Evolutionary conservation across 805 yeast genomes (phyloP), one percentile per base, ranked within the genome.

Genomic region (Pichia rugopelliculosa): DNA sequence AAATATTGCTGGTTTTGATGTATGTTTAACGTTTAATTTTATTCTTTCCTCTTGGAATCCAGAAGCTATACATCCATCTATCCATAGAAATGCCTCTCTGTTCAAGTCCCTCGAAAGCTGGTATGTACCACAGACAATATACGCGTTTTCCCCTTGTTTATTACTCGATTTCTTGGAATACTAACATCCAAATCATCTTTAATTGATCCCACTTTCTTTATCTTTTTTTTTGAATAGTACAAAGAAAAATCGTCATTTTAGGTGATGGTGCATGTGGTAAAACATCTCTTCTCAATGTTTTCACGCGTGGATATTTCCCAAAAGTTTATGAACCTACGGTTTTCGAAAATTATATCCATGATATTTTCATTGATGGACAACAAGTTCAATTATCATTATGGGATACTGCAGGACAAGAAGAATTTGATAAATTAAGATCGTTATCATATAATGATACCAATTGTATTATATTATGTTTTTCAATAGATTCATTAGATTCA

Each of bases 401-500:
- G 99, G 99, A 91, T 65, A 91, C 99, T 6, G 99, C 99, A 1
- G 99, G 99, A 8, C 99, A 91, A 72, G 99, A 91, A 69, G 99
- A 91, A 69, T 91, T 91, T 59, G 99, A 91, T 66, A 77, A 97
- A 53, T 75, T 91, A 65, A 79, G 99, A 65, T 87, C 97, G 1
- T 73, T 91, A 52, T 85, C 95, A 43, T 93, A 93, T 66, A 82
- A 90, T 24, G 98, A 93, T 66, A 93, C 99, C 3, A 97, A 91
- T 67, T 87, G 96, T 59, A 90, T 93, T 58, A 93, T 91, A 90
- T 77, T 91, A 49, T 93, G 99, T 70, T 91, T 91, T 64, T 80
- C 96, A 40, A 89, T 91, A 48, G 99, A 91, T 67, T 87, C 96
- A 5, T 80, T 84, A 30, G 99, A 93, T 66, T 91, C 98, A 27